These are phyloP conservation scores for Brassica carinata DNA, from an alignment of 345 rosid species.

Conservation along the genomic window DNA sequence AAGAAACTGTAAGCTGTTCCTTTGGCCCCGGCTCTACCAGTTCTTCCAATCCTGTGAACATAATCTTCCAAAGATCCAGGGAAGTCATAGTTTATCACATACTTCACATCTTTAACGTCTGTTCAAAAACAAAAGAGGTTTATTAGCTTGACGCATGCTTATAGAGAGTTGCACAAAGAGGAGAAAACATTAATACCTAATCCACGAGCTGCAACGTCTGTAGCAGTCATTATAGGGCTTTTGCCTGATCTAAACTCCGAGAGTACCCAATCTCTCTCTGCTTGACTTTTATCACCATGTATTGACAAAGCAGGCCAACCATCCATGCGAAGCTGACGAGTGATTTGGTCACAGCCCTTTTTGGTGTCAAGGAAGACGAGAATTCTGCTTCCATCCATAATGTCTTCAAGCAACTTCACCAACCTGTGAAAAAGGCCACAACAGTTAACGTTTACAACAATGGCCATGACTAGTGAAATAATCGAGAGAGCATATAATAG, in stretches of 20 bases:
- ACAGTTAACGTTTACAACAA: background rate
- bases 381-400: conserved; percentile 99
- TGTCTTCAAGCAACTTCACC: conserved; percentile 95
- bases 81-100: conserved; percentile 95
- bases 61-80: conserved; percentile 99
- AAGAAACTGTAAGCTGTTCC: conserved; percentile 99
- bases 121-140: conserved; percentile 33
- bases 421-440: conserved; percentile 48
- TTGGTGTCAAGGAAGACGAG: conserved; percentile 95
- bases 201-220: conserved; percentile 99
- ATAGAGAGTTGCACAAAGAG: background rate
- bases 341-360: conserved; percentile 97
- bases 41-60: conserved; percentile 96
- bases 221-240: conserved; percentile 99
- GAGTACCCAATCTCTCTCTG: conserved; percentile 99
- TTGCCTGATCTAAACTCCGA: conserved; percentile 97
- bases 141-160: background rate
- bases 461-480: background rate
- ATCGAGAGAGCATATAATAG: background rate
- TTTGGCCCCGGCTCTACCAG: conserved; percentile 99
- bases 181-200: conserved; percentile 55
- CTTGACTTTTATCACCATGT: conserved; percentile 99
- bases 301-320: conserved; percentile 99
- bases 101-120: conserved; percentile 98
- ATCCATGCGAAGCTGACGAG: conserved; percentile 99